phyloP scores from a whole-genome alignment of 202 grass and related monocot genomes.

The Saccharum hybrid region DNA sequence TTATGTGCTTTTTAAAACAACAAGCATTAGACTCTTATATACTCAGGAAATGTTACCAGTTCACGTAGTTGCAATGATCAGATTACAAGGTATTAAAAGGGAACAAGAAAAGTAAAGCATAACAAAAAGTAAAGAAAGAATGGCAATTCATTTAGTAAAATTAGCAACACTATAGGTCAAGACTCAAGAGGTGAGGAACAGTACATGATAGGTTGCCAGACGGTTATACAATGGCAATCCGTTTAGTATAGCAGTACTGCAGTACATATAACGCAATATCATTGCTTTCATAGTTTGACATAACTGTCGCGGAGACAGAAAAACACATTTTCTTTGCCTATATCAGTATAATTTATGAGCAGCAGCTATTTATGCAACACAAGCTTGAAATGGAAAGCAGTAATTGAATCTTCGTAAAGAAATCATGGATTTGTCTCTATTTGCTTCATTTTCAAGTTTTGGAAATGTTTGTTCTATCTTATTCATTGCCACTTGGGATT shows the following conservation, averaged over 20 bases:
- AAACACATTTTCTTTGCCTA: not conserved
- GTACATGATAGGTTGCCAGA: not conserved
- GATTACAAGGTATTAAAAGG: not conserved
- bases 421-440: not conserved
- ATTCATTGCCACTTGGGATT: not conserved
- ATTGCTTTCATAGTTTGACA: not conserved
- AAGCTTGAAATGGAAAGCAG: not conserved
- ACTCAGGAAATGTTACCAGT: not conserved
- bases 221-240: not conserved
- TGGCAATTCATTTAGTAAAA: constrained; percentile 12
- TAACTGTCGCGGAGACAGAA: not conserved
- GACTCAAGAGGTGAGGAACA: not conserved
- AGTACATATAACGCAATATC: too few relatives aligned
- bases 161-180: not conserved
- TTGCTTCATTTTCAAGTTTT: constrained; percentile 19
- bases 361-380: not conserved
- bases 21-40: not conserved
- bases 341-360: not conserved
- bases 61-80: constrained; percentile 9
- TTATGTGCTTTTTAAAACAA: not conserved
- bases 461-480: not conserved
- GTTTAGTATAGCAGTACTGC: not conserved
- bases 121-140: constrained; percentile 26
- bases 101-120: constrained; percentile 5
- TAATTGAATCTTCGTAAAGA: not conserved